Conservation (phyloP, 345 rosid genomes). For the Pistacia integerrima region DNA sequence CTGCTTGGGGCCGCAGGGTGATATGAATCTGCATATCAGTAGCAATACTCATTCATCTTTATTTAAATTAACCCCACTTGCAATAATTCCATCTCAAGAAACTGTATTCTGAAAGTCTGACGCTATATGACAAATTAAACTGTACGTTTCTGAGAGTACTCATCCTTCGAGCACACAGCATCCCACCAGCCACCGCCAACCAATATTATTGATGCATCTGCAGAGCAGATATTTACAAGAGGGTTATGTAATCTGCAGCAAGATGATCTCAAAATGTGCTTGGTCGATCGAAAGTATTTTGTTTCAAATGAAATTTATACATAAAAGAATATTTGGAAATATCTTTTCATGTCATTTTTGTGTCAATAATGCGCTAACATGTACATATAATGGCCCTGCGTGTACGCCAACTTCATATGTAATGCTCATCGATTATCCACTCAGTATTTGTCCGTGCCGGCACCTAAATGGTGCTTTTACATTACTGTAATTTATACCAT, state of each 20-base stretch:
- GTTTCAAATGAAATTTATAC: background rate
- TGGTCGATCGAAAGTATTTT: background rate
- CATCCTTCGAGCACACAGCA: no score
- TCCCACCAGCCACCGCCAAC: no score
- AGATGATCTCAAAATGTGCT: background rate
- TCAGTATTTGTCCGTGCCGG: background rate
- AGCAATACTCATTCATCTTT: no score
- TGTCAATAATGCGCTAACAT: background rate
- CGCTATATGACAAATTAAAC: no score
- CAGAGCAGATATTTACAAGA: no score
- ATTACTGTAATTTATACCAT: background rate
- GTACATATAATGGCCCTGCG: constrained; percentile 5
- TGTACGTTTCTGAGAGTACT: no score
- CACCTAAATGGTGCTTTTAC: background rate
- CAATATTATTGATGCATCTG: no score
- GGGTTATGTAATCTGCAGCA: background rate
- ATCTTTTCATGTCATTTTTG: background rate
- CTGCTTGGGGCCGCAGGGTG: no score
- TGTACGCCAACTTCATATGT: background rate
- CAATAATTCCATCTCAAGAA: no score
- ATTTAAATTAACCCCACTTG: no score
- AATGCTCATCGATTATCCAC: background rate
- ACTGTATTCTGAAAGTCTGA: no score
- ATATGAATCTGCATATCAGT: no score
- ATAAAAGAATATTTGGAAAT: background rate